phyloP scores from a whole-genome alignment of 768 basidiomycete genomes.

The Mycena chlorophos region DNA sequence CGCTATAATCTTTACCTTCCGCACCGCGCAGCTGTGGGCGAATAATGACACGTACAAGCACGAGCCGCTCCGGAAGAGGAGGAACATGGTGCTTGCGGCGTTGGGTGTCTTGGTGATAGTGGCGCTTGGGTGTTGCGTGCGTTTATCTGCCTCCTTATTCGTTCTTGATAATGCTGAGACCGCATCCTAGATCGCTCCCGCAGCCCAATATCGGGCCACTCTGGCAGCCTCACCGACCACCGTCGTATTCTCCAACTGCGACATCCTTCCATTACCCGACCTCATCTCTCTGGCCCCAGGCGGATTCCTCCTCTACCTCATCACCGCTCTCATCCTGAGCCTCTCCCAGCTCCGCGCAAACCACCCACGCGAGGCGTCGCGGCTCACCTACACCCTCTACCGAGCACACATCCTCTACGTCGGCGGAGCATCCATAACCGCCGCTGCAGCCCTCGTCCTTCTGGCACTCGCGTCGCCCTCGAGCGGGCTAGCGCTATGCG shows the following conservation, averaged over 20 bases:
- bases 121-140: conserved; percentile 5
- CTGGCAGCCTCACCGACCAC: neutral
- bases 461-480: conserved; percentile 4
- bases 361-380: neutral
- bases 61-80: no score
- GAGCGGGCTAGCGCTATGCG: conserved; percentile 5
- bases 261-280: neutral
- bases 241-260: conserved; percentile 7
- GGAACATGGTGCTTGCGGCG: neutral
- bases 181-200: conserved; percentile 1
- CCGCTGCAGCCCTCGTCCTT: conserved; percentile 1
- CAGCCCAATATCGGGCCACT: conserved; percentile 5
- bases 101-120: neutral
- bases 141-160: neutral
- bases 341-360: conserved; percentile 8
- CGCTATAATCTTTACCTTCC: conserved; percentile 10
- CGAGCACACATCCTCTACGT: conserved; percentile 8
- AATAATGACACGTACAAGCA: no score
- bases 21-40: conserved; percentile 9
- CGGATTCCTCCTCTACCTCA: neutral
- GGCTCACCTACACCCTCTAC: conserved; percentile 6
- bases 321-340: conserved; percentile 4
- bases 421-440: conserved; percentile 3
- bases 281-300: conserved; percentile 8
- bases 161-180: neutral